Evolutionary conservation across 2,329 filamentous ascomycete genomes (phyloP), one percentile per base, ranked within the genome.

Genomic region (Pseudocercospora cruenta): DNA sequence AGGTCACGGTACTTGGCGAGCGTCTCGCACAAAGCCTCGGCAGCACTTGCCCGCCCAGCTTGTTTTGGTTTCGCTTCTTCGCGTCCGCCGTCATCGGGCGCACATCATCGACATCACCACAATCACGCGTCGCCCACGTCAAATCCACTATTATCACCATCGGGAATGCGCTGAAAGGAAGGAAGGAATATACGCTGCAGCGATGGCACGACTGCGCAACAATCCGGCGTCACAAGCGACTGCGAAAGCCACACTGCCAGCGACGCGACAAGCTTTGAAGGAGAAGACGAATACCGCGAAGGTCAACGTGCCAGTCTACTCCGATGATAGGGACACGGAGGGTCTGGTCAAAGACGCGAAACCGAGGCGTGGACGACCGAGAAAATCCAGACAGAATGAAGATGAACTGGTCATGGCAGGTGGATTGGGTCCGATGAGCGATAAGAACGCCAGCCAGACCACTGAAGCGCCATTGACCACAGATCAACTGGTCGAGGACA

Each of bases 231-330:
- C 64, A 28, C 62, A 67, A 63, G 60, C 71, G 26, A 59, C 61
- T 2, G 31, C 55, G 3, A 58, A 53, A 26, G 39, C 68, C 39
- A 58, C 70, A 33, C 39, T 59, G 22, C 58, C 70, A 31, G 47
- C 65, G 19, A 62, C 61, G 22, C 67, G 75, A 45, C 69, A 63
- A 33, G 74, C 74, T 47, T 59, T 75, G 65, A 71, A 70, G 57
- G 72, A 77, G 66, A 75, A 74, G 67, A 75, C 75, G 45, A 76
- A 75, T 62, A 74, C 69, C 21, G 63, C 71, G 49, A 67, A 67
- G 54, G 57, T 67, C 14, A 70, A 66, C 19, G 68, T 67, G 49
- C 65, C 69, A 19, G 63, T 65, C 49, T 73, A 73, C 63, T 68
- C 69, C 4, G 67, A 72, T 57, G 70, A 73, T 64, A 71, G 72